phyloP scores from a whole-genome alignment of 2,329 filamentous ascomycete species.

The Aspergillus cejpii region DNA sequence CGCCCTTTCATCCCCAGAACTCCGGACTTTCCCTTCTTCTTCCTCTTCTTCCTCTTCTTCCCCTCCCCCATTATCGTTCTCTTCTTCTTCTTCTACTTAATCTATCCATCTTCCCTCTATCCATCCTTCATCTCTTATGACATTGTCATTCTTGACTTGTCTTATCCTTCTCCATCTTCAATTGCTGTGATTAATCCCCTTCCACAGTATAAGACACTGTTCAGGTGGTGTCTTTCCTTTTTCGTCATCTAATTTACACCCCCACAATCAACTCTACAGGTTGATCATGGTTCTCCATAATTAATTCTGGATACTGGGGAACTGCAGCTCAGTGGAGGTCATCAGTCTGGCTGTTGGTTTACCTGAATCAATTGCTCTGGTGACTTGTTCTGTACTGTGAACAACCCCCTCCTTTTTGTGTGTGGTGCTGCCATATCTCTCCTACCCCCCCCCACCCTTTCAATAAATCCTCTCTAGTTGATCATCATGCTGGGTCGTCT shows the following conservation, averaged over 20 bases:
- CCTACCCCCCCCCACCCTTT: not conserved
- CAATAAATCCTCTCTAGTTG: not conserved
- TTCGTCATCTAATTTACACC: not conserved
- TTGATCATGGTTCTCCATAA: slow-evolving; percentile 25
- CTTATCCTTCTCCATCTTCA: no score
- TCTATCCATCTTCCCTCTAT: no score
- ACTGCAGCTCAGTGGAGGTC: slow-evolving; percentile 26
- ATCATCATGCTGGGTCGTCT: slow-evolving; percentile 40
- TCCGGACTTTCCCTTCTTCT: slow-evolving; percentile 15
- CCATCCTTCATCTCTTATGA: no score
- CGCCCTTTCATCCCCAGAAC: not conserved
- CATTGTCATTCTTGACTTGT: no score
- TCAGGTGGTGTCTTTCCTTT: not conserved
- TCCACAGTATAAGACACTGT: no score
- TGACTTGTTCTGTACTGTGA: slow-evolving; percentile 6
- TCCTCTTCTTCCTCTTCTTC: slow-evolving; percentile 12
- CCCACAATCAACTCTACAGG: slow-evolving; percentile 10
- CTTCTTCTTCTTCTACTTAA: no score
- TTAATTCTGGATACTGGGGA: slow-evolving; percentile 31
- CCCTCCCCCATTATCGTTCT: slow-evolving; percentile 3
- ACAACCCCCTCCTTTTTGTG: slow-evolving; percentile 2
- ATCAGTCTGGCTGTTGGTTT: slow-evolving; percentile 25
- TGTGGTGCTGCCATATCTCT: slow-evolving; percentile 1
- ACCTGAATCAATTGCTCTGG: not conserved
- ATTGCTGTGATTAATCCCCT: no score